Base-by-base conservation (phyloP, 306 rosid species). In the Benincasa hispida region DNA sequence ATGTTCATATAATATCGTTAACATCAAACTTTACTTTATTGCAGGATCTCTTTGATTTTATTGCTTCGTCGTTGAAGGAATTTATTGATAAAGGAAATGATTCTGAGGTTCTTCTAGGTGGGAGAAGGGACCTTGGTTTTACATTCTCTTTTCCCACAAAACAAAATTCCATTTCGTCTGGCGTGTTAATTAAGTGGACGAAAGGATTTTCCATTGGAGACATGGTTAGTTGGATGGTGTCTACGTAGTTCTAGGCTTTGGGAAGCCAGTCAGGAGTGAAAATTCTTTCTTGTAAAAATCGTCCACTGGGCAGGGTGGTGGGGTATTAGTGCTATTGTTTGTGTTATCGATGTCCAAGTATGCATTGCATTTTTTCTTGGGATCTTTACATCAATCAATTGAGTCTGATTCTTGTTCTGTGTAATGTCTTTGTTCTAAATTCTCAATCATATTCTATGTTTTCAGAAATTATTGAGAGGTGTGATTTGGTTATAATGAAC, bases 141-240 rank as follows among this genome's bases (percentile, higher is more conserved):
- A 93, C 97, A 39, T 93, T 93, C 87, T 91, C 98, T 82, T 93
- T 89, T 89, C 98, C 98, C 8, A 88, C 88, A 77, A 93, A 86
- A 79, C 98, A 93, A 84, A 76, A 78, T 72, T 89, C 96, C 53
- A 83, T 89, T 76, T 83, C 97, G 19, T 89, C 96, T 8, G 98
- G 98, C 82, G 80, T 86, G 81, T 80, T 93, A 83, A 89, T 91
- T 72, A 93, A 91, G 84, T 89, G 98, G 98, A 93, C 98, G 34
- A 93, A 93, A 87, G 96, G 88, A 76, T 93, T 91, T 83, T 79
- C 84, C 67, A 86, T 91, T 81, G 87, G 22, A 60, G 89, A 93
- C 83, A 85, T 75, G 98, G 98, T 75, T 75, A 75, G 78, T 75
- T 56, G 78, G 78, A 75, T 21, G 78, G 37, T 75, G n/a, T 22